Evolutionary conservation across 2,329 filamentous ascomycete species (phyloP).

Genomic region (Aspergillus pseudonomiae): DNA sequence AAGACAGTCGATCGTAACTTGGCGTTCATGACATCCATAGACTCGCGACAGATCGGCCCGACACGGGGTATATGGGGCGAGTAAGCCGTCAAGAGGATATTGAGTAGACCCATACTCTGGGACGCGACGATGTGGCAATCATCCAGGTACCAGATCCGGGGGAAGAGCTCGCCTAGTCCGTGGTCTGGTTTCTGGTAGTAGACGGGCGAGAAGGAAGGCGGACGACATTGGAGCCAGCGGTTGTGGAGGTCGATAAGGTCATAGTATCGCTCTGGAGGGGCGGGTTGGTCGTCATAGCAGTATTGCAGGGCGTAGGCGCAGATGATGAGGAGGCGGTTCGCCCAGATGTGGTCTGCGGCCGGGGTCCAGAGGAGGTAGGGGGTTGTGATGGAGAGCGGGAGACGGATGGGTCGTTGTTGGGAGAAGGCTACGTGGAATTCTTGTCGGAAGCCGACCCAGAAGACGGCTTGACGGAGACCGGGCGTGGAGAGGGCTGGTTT

Average conservation of each 20-base stretch:
- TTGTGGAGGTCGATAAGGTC: background rate
- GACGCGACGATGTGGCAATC: background rate
- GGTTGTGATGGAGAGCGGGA: background rate
- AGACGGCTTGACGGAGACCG: constrained; percentile 16
- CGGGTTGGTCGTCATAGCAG: constrained; percentile 37
- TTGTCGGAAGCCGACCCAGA: constrained; percentile 41
- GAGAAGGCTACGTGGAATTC: constrained; percentile 51
- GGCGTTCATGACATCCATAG: background rate
- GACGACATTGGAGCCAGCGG: background rate
- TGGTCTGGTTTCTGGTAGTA: background rate
- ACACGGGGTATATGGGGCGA: background rate
- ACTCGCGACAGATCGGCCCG: background rate
- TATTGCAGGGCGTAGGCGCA: constrained; percentile 64
- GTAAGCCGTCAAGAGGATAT: background rate
- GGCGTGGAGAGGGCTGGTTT: background rate
- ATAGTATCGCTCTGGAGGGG: background rate
- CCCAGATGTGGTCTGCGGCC: constrained; percentile 25
- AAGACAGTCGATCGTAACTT: constrained; percentile 15
- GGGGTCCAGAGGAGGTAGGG: background rate
- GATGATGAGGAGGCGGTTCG: constrained; percentile 62
- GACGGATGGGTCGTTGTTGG: constrained; percentile 35
- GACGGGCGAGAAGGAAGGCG: background rate
- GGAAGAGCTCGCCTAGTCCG: background rate
- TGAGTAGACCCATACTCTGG: background rate
- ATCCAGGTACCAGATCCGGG: background rate